Evolutionary conservation across 2,329 filamentous ascomycete species (phyloP).

Genomic region (Zasmidium angulare): DNA sequence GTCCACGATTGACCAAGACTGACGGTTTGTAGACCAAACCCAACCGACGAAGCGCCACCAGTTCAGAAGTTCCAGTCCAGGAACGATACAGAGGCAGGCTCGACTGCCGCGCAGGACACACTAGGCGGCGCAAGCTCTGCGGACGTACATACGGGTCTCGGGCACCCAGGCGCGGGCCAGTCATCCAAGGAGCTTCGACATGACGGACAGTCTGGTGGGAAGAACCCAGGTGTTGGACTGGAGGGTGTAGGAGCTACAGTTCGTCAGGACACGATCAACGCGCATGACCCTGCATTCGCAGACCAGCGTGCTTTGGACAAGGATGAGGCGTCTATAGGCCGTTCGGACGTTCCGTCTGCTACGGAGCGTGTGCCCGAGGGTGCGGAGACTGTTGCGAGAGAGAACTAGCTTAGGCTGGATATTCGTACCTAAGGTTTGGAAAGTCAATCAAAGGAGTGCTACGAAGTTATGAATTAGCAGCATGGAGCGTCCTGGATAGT

Average conservation of each 20-base stretch:
- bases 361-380: slow-evolving; percentile 38
- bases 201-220: slow-evolving; percentile 44
- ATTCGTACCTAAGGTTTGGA: neutral
- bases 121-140: slow-evolving; percentile 53
- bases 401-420: slow-evolving; percentile 15
- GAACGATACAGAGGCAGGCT: slow-evolving; percentile 42
- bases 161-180: slow-evolving; percentile 53
- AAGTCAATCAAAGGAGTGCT: neutral
- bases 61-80: slow-evolving; percentile 42
- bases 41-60: slow-evolving; percentile 34
- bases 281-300: slow-evolving; percentile 36
- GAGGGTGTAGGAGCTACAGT: slow-evolving; percentile 43
- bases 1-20: neutral
- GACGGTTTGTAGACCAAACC: slow-evolving; percentile 37
- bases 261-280: slow-evolving; percentile 27
- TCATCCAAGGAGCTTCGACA: slow-evolving; percentile 49
- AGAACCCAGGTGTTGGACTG: slow-evolving; percentile 42
- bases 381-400: slow-evolving; percentile 29
- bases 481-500: neutral
- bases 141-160: slow-evolving; percentile 55
- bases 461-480: neutral
- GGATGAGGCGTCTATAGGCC: slow-evolving; percentile 35
- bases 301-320: slow-evolving; percentile 40
- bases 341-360: slow-evolving; percentile 34
- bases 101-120: slow-evolving; percentile 47